Evolutionary conservation across 768 basidiomycete genomes (phyloP), one percentile per base, ranked within the genome.

Genomic region (Asterophora parasitica): DNA sequence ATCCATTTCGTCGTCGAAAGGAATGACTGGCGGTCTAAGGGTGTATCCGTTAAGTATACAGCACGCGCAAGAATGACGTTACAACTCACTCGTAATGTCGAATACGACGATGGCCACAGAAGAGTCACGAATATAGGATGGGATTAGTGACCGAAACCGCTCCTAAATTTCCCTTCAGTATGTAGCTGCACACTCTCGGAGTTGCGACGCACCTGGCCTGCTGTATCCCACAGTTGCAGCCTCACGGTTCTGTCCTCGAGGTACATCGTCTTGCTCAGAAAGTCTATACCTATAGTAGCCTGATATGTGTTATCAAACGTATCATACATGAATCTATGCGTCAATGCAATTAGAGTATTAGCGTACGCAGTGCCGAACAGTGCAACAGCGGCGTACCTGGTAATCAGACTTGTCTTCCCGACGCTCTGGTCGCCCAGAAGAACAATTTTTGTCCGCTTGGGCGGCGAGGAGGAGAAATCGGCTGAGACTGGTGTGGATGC

Each of bases 281-380:
- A 99, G 72, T 99, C 96, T 68, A 99, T 99, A 49, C 95, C 92
- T 63, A 95, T 95, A 8, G 92, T 95, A 15, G 92, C 92, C 65
- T 92, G 91, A 67, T 99, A 99, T 36, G 95, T 98, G 68, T 98
- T 98, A 76, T 99, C 96, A 67, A 99, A 99, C 0, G 96, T 98
- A 70, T 99, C 96, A 66, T 99, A 99, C 96, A 98, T 94, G 65
- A 90, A 89, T 70, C 91, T 94, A 31, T 7, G 13, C n/a, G 47
- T 7, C 27, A 20, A 36, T 39, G 36, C 28, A 48, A 52, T 50
- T 50, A 37, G 49, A 41, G 33, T 20, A 35, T 41, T 20, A 8
- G 17, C 20, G 23, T 23, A 23, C 23, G 23, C 6, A 23, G 23
- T 23, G 15, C n/a, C 38, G 36, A 51, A 31, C 40, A 41, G 40